Base-by-base conservation (phyloP, 176 grass and related monocot species). In the Oryza nivara region DNA sequence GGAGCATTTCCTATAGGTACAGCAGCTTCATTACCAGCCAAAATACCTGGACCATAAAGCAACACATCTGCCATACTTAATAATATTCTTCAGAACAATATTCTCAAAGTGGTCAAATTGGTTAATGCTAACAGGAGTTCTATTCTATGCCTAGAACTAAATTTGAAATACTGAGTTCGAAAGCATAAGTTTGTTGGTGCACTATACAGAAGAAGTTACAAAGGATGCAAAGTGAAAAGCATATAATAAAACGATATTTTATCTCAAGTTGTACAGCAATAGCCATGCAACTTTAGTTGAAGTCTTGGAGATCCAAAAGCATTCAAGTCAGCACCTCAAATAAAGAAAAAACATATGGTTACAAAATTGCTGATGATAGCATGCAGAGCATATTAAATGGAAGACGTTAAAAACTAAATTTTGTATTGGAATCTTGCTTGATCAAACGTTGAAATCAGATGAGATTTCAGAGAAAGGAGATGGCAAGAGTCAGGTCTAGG, bases 21-120 rank as follows among this genome's bases (percentile, higher is more conserved):
- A 74, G 8, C 12, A 46, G 73, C 9, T 22, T 56, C 75, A 68
- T 79, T 47, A 68, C 19, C 26, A 58, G 30, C 56, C 11, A 28
- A 67, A 73, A 58, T 41, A 79, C 74, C 74, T 88, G 46, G 10
- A 83, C 16, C 67, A 73, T 23, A 30, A 72, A 73, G 44, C 66
- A 64, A 72, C 19, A 15, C 63, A 83, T 41, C 6, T 7, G 9
- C 43, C 22, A 81, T 26, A 41, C 14, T 41, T 52, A 26, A 38
- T 35, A 73, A 49, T 17, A 67, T 43, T 41, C 34, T 17, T 76
- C 36, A 2, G 41, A 87, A 45, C 22, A 73, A 22, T 48, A 60
- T 56, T 36, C 65, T 28, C 65, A 51, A 68, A 76, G 41, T 68
- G 68, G 25, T 54, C 60, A 54, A 68, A 56, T 13, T 16, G 7